A percentile compares a stretch with the other conserved stretches of the same genome.
phyloP scores from a whole-genome alignment of 116 monocot species.

The Posidonia oceanica region DNA sequence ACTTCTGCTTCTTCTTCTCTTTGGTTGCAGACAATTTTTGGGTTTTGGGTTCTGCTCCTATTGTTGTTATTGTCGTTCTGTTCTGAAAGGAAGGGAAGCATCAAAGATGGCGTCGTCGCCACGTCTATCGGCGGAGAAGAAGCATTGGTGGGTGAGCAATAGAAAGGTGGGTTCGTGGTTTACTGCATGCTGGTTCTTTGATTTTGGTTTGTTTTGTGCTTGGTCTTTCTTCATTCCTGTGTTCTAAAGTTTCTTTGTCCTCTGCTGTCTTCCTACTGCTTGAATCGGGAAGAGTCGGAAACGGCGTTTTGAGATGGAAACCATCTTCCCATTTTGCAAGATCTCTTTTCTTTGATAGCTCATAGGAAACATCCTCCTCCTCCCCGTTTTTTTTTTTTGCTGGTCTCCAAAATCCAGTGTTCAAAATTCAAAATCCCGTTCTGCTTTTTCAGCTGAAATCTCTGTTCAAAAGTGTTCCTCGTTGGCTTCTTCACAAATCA shows the following conservation, averaged over 20 bases:
- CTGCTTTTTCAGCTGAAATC: no score
- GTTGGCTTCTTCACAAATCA: background rate
- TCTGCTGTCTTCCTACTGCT: background rate
- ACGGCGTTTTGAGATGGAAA: background rate
- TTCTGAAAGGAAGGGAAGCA: background rate
- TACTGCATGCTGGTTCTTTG: background rate
- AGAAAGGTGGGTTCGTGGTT: slow-evolving; percentile 31
- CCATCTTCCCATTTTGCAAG: no score
- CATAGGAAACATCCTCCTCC: no score
- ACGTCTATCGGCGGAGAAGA: slow-evolving; percentile 23
- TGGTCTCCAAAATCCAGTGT: no score
- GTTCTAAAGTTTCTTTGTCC: background rate
- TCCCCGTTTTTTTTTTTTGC: no score
- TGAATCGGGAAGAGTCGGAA: background rate
- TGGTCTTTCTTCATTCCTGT: background rate
- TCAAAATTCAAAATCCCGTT: no score
- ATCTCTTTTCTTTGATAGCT: no score
- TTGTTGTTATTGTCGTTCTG: no score
- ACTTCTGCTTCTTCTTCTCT: slow-evolving; percentile 3
- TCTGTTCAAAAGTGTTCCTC: background rate
- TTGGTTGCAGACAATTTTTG: background rate
- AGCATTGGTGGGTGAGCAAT: slow-evolving; percentile 57
- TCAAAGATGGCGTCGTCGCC: slow-evolving; percentile 10
- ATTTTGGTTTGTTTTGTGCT: background rate
- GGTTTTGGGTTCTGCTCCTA: background rate